These are phyloP conservation scores for Pseudohalonectria lignicola DNA, from an alignment of 2,329 filamentous ascomycete genomes.

Conservation along the genomic window DNA sequence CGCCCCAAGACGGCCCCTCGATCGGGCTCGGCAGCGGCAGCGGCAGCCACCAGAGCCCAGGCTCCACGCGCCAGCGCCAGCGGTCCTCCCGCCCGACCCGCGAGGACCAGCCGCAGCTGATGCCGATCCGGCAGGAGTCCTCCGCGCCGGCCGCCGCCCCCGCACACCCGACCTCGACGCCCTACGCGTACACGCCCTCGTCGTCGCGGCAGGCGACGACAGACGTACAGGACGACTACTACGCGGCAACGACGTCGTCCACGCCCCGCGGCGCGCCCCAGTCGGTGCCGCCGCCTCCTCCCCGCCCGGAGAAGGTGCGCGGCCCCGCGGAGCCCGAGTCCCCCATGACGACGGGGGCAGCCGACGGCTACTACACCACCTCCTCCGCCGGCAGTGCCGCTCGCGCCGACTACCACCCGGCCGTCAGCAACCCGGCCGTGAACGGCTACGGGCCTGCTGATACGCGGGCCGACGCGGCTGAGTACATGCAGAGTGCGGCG, in stretches of 20 bases:
- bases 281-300: constrained; percentile 18
- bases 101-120: background rate
- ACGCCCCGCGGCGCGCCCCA: constrained; percentile 7
- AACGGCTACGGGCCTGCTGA: background rate
- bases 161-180: background rate
- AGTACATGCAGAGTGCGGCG: constrained; percentile 1
- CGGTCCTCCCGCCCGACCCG: constrained; percentile 3
- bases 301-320: constrained; percentile 19
- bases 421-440: background rate
- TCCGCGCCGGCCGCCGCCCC: background rate
- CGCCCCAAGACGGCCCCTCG: no score
- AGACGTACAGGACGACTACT: constrained; percentile 11
- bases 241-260: constrained; percentile 1
- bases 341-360: background rate
- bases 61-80: background rate
- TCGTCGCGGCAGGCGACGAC: constrained; percentile 1
- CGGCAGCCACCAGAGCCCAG: background rate
- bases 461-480: constrained; percentile 1
- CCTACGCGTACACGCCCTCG: background rate
- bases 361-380: background rate
- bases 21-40: background rate
- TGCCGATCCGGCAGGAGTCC: background rate
- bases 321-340: constrained; percentile 9
- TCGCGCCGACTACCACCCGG: background rate
- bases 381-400: background rate